Evolutionary conservation across 2,329 filamentous ascomycete genomes (phyloP), one percentile per base, ranked within the genome.

Genomic region (Ophiostoma sp.): DNA sequence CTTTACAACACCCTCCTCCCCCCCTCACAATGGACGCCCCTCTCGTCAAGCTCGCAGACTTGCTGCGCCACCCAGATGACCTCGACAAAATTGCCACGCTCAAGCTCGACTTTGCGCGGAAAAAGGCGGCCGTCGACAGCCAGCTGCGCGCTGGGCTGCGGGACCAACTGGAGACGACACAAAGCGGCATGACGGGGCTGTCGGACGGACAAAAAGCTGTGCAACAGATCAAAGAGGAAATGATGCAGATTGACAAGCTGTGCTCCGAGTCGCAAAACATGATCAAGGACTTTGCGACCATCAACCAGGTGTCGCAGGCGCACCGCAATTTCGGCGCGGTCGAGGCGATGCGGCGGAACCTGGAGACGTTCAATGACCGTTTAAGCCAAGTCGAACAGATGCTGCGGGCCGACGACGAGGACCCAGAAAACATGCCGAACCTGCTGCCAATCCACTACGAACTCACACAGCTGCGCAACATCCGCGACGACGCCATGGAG

Each of bases 261-360:
- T 99, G 96, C 84, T 94, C 95, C 76, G 97, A 99, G 83, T 95
- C 95, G 72, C 95, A 98, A 85, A 94, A 93, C 81, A 98, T 98
- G 90, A 97, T 99, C 79, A 91, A 93, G 79, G 96, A 99, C 85
- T 98, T 99, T 82, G 92, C 92, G 48, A 93, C 94, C 80, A 96
- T 97, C 86, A 96, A 97, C 81, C 85, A 93, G 75, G 93, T 97
- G 72, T 95, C 95, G 72, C 93, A 97, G 83, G 96, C 97, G 77
- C 96, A 99, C 83, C 90, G 95, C 76, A 98, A 99, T 84, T 99
- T 99, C 80, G 93, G 93, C 79, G 93, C 94, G 63, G 95, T 97
- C 75, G 92, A 98, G 84, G 90, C 92, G 78, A 98, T 99, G 94
- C 94, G 95, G 80, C 90, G 88, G 78, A 95, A 97, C 78, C 88